Base-by-base conservation (phyloP, 2,329 filamentous ascomycete genomes). In the Podosphaera xanthii region DNA sequence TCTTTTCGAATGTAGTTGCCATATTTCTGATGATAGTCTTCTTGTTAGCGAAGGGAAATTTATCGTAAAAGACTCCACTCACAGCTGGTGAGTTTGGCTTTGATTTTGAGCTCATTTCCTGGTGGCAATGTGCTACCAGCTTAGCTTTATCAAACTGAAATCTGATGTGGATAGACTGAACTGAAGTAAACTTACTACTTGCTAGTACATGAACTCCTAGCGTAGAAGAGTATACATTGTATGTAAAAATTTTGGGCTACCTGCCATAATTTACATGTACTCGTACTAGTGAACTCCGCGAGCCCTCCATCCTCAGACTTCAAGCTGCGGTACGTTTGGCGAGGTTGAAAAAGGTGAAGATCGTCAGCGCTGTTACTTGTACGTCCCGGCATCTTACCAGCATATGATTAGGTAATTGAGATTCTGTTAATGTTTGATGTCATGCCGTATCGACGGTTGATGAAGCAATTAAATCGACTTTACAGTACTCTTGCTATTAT, bases 1-100 rank as follows among this genome's bases (percentile, higher is more conserved):
- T 72, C 68, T 61, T 69, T 71, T 58, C 70, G 70, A 48, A 74
- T 74, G 1, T 62, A 68, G 12, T 60, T 60, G 64, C 65, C 63
- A 68, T 64, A 59, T 64, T 69, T 52, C 49, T 64, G 64, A 3
- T 12, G 40, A 12, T 44, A 22, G 22, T 22, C 22, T 44, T 12
- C 40, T 8, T 12, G 40, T 44, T 44, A 44, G 40, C 40, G 10
- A 6, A 44, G 10, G 5, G 40, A 14, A 44, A 8, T 44, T 12
- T 12, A 44, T 12, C 40, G 5, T 4, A 44, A 12, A 40, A 5
- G 40, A 4, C n/a, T 44, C 10, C 4, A 7, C 40, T 44, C n/a
- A 44, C 40, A 44, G 40, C 40, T 12, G 40, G n/a, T 7, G 40
- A 44, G 10, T 44, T 44, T 7, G 40, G 10, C 5, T 8, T 14